Base-by-base conservation (phyloP, 2,329 filamentous ascomycete genomes). In the Colletotrichum echinochloae region DNA sequence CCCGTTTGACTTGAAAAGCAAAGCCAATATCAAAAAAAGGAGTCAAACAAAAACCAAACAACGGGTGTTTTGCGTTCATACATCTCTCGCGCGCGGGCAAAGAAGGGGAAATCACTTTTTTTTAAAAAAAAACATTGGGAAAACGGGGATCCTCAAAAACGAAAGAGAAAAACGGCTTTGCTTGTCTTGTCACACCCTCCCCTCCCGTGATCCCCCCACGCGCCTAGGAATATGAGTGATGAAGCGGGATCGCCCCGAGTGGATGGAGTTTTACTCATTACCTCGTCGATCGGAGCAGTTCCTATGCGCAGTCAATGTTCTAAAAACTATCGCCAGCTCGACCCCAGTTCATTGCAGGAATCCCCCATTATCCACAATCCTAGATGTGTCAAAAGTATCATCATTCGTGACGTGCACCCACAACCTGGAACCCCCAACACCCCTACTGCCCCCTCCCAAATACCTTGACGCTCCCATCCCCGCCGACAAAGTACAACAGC, bases 401-500 rank as follows among this genome's bases (percentile, higher is more conserved):
- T 9, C 20, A 23, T 30, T 2, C 11, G 11, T 33, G 39, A 46
- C 41, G 23, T 23, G 16, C 9, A 2, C 5, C 33, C 18, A 11
- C 18, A 16, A 33, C 18, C 26, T 6, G 2, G 7, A 18, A n/a
- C 54, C 26, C 35, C 8, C 8, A 12, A 9, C 6, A 2, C 46
- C 48, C 1, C 18, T n/a, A 74, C 77, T 91, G 89, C 7, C 95
- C 94, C 77, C 94, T 88, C 77, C 94, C 93, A 84, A 97, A 98
- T 9, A 97, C 93, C 76, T 86, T 92, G 30, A 94, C 93, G 28
- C 88, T 88, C 1, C 94, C 94, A 82, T 97, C 94, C 12, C 90
- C 89, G 63, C 90, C 89, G 37, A 97, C 89, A 77, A 92, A 90
- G 83, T 97, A 98, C 78, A 98, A 77, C 77, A 92, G 87, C 81